A percentile compares a stretch with the other conserved stretches of the same genome.
These are phyloP conservation scores for Hebeloma cylindrosporum DNA, from an alignment of 768 basidiomycete genomes.

Conservation along the genomic window DNA sequence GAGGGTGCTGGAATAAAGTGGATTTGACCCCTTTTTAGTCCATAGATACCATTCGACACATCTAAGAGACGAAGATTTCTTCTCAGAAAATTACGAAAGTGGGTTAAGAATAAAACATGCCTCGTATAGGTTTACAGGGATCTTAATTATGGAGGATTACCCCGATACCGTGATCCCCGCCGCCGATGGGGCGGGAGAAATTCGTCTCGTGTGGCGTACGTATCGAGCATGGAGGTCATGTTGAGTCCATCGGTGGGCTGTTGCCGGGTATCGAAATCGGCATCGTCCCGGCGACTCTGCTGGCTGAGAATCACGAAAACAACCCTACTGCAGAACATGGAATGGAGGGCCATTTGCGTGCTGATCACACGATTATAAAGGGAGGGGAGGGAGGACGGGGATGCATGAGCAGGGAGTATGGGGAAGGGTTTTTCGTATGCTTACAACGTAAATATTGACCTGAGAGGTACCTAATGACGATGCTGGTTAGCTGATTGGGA, in stretches of 20 bases:
- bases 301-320: slow-evolving; percentile 25
- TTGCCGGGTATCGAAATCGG: no score
- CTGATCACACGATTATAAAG: no score
- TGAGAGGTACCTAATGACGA: slow-evolving; percentile 3
- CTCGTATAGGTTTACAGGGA: no score
- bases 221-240: slow-evolving; percentile 7
- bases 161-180: no score
- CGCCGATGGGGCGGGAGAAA: no score
- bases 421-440: not conserved
- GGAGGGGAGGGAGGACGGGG: not conserved
- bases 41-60: no score
- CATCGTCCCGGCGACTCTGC: slow-evolving; percentile 6
- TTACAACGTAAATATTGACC: slow-evolving; percentile 11
- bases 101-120: no score
- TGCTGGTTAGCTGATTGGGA: not conserved
- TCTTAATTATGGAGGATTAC: no score
- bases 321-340: slow-evolving; percentile 31
- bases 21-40: no score
- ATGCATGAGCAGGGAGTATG: not conserved
- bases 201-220: slow-evolving; percentile 3
- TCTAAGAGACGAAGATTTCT: no score
- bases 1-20: no score
- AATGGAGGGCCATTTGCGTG: slow-evolving; percentile 29
- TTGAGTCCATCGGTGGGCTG: not conserved
- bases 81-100: no score